A percentile compares a stretch with the other conserved stretches of the same genome.
Conservation (phyloP, 78 protist species). For the Dictyostelium purpureum region DNA sequence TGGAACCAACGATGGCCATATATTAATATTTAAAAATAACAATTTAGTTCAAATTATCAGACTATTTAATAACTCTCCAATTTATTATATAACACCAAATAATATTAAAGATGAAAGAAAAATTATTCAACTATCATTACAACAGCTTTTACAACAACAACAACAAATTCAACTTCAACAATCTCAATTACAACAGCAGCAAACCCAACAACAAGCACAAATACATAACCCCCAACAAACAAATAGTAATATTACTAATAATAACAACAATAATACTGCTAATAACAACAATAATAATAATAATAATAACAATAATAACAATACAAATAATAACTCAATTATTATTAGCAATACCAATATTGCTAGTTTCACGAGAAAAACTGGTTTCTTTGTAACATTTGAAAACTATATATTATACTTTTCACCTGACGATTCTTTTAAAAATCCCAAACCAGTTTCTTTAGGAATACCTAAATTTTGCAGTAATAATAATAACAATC, state of each 20-base stretch:
- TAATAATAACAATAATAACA: not conserved
- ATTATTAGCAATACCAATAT: not conserved
- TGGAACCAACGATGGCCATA: slow-evolving; percentile 14
- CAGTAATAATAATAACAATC: not conserved
- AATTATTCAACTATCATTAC: not conserved
- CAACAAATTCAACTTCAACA: not conserved
- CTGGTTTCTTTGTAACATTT: not conserved
- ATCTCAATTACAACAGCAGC: not conserved
- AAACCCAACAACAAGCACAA: not conserved
- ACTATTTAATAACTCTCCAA: not conserved
- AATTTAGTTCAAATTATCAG: not conserved
- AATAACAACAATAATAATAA: not conserved
- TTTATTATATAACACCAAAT: not conserved
- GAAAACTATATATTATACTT: not conserved
- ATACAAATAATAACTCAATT: not conserved
- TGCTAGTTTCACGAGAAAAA: not conserved
- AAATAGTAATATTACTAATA: not conserved
- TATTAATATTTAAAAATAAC: not conserved
- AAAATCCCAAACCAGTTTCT: not conserved
- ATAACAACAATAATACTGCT: not conserved
- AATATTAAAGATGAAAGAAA: not conserved
- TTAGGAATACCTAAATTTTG: not conserved
- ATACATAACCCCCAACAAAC: not conserved
- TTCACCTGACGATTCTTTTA: not conserved
- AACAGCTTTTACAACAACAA: not conserved